Base-by-base conservation (phyloP, 2,329 filamentous ascomycete species). In the Pseudogymnoascus sp. region DNA sequence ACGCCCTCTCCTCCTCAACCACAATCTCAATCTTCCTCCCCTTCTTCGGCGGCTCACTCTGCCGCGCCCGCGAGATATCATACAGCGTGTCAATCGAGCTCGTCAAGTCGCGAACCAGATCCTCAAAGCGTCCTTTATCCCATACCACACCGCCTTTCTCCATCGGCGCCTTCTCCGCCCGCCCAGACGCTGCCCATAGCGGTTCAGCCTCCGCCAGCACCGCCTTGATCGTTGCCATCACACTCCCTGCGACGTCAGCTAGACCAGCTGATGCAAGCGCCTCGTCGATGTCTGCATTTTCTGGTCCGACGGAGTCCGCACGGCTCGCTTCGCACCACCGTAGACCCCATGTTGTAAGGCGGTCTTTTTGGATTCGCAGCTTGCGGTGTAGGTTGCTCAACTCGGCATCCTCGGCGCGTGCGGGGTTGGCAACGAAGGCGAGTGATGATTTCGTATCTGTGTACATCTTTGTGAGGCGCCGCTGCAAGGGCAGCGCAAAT, bases 151-250 rank as follows among this genome's bases (percentile, higher is more conserved):
- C 72, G 0, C 76, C 73, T 71, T 87, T 87, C 60, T 78, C 77
- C 67, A 85, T 83, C 71, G 61, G 76, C 74, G 12, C 76, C 69
- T 66, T 69, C 61, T 71, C 70, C n/a, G 59, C 41, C 16, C 79
- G 76, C 68, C 81, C 83, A 10, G 83, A 85, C 69, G 81, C 84
- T 63, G 82, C 78, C 82, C 88, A 89, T 63, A 92, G 80, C 5
- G 84, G 83, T 71, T 92, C 89, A 1, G 87, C 87, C 73, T 92
- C 89, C 63, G 88, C 87, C 49, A 91, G 77, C 60, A 90, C 90
- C 68, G 91, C 89, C 71, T 91, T 90, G 71, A 92, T 91, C 59
- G 88, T 92, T 14, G 83, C 84, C 81, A 93, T 85, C 69, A 92
- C 89, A 72, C 88, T 91, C 63, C 85, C 85, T 61, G 92, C 89